A percentile compares a stretch with the other conserved stretches of the same genome.
phyloP scores from a whole-genome alignment of 495 filamentous ascomycete genomes.

The Hypoxylon fragiforme region DNA sequence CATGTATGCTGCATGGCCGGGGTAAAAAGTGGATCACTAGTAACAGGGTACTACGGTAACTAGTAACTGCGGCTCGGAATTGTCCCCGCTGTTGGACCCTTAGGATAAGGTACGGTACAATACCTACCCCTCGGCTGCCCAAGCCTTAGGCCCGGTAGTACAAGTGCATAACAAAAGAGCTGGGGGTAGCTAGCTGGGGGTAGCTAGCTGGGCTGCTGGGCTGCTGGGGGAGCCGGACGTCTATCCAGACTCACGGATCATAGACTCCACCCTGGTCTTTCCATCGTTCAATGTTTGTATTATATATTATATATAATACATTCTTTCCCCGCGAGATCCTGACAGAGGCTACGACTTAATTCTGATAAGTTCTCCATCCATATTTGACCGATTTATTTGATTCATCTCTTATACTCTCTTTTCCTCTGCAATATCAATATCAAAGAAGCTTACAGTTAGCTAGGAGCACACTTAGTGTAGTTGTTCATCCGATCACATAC shows the following conservation, averaged over 20 bases:
- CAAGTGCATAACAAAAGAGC: no score
- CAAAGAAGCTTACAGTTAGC: neutral
- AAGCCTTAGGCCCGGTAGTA: no score
- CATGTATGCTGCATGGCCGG: slow-evolving; percentile 1
- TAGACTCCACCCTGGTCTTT: neutral
- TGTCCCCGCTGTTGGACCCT: slow-evolving; percentile 21
- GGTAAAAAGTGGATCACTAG: slow-evolving; percentile 16
- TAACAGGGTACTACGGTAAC: neutral
- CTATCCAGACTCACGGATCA: slow-evolving; percentile 7
- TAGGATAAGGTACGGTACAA: no score
- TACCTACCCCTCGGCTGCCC: no score
- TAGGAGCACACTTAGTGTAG: neutral
- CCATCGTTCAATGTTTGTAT: neutral
- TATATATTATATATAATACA: neutral
- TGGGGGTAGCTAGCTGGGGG: no score
- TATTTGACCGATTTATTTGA: no score
- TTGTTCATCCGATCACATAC: neutral
- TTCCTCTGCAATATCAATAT: neutral
- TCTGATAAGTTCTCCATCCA: neutral
- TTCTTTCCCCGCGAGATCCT: neutral
- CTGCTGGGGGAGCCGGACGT: slow-evolving; percentile 8
- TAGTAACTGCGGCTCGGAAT: slow-evolving; percentile 28
- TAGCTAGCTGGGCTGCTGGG: no score
- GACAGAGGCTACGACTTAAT: neutral
- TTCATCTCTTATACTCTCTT: neutral